phyloP scores from a whole-genome alignment of 2,329 filamentous ascomycete species.

The Hymenoscyphus albidus region DNA sequence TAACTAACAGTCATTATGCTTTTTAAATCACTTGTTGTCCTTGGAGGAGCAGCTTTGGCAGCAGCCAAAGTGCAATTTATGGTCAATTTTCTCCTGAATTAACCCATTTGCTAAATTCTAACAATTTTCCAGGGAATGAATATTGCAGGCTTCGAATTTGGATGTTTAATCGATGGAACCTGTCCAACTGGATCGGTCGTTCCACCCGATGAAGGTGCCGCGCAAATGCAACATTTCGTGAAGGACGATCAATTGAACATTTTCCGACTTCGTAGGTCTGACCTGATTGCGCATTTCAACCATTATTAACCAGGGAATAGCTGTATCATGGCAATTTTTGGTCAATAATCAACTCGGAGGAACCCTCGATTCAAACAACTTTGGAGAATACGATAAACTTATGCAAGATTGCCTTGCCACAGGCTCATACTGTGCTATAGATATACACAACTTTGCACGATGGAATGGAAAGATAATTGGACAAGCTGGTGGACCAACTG shows the following conservation, averaged over 20 bases:
- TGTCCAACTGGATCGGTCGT: slow-evolving; percentile 19
- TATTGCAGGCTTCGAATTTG: slow-evolving; percentile 47
- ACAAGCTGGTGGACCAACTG: slow-evolving; percentile 54
- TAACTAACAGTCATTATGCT: slow-evolving; percentile 16
- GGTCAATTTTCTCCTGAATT: slow-evolving; percentile 8
- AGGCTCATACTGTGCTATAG: slow-evolving; percentile 56
- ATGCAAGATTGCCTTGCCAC: slow-evolving; percentile 54
- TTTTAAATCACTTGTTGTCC: slow-evolving; percentile 16
- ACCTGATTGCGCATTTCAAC: slow-evolving; percentile 61
- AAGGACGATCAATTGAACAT: slow-evolving; percentile 52
- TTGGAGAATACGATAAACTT: slow-evolving; percentile 51
- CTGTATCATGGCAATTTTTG: slow-evolving; percentile 57
- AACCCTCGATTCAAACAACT: slow-evolving; percentile 45
- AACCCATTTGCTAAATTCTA: neutral
- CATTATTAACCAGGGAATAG: slow-evolving; percentile 15
- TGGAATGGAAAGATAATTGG: slow-evolving; percentile 61
- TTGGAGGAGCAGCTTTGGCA: slow-evolving; percentile 12
- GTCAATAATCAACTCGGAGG: slow-evolving; percentile 47
- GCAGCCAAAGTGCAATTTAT: slow-evolving; percentile 25
- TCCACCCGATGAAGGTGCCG: slow-evolving; percentile 25
- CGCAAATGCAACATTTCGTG: slow-evolving; percentile 47
- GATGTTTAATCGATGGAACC: slow-evolving; percentile 40
- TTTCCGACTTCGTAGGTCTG: slow-evolving; percentile 53
- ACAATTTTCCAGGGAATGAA: slow-evolving; percentile 32
- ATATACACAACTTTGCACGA: slow-evolving; percentile 55